Evolutionary conservation across 768 basidiomycete genomes (phyloP), one percentile per base, ranked within the genome.

Genomic region (Lactarius quietus): DNA sequence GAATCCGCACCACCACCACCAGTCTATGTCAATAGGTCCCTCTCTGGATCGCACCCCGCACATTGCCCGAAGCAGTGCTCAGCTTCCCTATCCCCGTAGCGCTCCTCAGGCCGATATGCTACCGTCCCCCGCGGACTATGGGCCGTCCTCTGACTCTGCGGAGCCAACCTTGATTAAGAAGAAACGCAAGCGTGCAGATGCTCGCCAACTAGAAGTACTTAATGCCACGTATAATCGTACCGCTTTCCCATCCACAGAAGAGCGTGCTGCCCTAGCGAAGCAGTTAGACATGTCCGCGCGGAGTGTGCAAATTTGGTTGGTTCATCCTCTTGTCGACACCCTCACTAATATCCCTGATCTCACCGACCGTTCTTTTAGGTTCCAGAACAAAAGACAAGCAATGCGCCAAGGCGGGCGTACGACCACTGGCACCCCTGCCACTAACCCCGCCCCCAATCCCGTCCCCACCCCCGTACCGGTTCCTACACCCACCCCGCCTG

Each of bases 181-280:
- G 80, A 93, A 93, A 77, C 84, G 91, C 75, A 91, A 90, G 80
- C 86, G 91, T 64, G 91, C 91, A 7, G 90, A 92, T 70, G 87
- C 89, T 17, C 82, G 82, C 45, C 92, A 93, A 70, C 79, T 93
- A 65, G 89, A 89, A 73, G 85, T 90, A 33, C 80, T 93, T 73
- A 93, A 92, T 73, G 88, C 89, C 72, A 87, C 86, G 0, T 93
- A 92, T 73, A 80, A 78, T 68, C 84, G 91, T 64, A 93, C 92
- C 3, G 90, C 92, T 20, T 93, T 93, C 71, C 92, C 92, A 23
- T 91, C 92, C 17, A 93, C 92, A 12, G 91, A 92, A 74, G 92
- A 93, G 74, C 85, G 92, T n/a, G 80, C 83, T 41, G 85, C 84
- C 36, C 77, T 93, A 57, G 91, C 92, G 17, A 89, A 86, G 68